A percentile compares a stretch with the other conserved stretches of the same genome.
These are phyloP conservation scores for Chloris gayana DNA, from an alignment of 176 grass and related monocot species.

Conservation along the genomic window DNA sequence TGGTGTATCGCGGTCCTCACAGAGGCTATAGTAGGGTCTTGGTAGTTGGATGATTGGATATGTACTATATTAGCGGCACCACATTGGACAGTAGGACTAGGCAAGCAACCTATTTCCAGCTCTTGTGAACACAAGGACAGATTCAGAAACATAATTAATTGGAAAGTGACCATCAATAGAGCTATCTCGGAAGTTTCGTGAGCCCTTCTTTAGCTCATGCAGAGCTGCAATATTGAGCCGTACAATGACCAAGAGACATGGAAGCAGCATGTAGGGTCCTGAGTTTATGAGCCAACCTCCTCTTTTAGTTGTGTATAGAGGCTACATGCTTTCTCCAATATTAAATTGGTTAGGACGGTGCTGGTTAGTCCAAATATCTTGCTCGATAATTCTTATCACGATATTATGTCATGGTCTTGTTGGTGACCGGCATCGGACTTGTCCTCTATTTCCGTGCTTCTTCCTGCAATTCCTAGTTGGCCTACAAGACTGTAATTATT, in stretches of 20 bases:
- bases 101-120: not conserved
- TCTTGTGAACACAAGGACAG: slow-evolving; percentile 4
- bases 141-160: slow-evolving; percentile 27
- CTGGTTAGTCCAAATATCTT: not conserved
- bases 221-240: no score
- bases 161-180: slow-evolving; percentile 13
- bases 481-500: not conserved
- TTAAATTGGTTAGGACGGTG: not conserved
- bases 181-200: slow-evolving; percentile 31
- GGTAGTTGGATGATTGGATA: slow-evolving; percentile 17
- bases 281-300: slow-evolving; percentile 28
- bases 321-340: not conserved
- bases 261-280: slow-evolving; percentile 38
- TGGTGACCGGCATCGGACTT: not conserved
- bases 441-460: not conserved
- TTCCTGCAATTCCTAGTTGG: not conserved
- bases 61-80: not conserved
- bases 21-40: not conserved
- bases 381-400: not conserved
- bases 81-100: not conserved
- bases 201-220: slow-evolving; percentile 32
- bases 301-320: not conserved
- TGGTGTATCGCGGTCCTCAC: slow-evolving; percentile 30
- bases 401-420: not conserved
- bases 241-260: slow-evolving; percentile 25